phyloP scores from a whole-genome alignment of 2,329 filamentous ascomycete genomes.

The Penicillium sp. region DNA sequence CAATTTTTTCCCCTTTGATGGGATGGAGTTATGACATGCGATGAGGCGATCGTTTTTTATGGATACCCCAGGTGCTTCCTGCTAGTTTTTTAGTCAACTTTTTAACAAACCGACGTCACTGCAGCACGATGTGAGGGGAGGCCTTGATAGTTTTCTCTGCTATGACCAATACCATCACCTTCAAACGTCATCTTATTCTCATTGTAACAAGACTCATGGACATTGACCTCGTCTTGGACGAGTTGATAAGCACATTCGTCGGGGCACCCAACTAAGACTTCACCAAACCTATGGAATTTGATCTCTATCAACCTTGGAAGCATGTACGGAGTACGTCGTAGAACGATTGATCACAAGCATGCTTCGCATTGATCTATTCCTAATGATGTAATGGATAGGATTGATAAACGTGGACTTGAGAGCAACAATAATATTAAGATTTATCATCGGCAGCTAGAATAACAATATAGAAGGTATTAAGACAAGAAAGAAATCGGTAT shows the following conservation, averaged over 20 bases:
- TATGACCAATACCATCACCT: background rate
- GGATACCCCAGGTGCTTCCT: background rate
- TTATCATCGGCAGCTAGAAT: conserved; percentile 13
- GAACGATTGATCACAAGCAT: too few relatives aligned
- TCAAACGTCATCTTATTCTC: background rate
- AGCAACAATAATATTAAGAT: conserved; percentile 11
- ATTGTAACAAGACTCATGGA: too few relatives aligned
- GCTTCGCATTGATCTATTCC: too few relatives aligned
- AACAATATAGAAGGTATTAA: conserved; percentile 16
- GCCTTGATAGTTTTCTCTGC: background rate
- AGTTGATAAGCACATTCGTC: too few relatives aligned
- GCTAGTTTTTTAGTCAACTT: background rate
- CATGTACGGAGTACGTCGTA: too few relatives aligned
- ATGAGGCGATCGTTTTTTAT: background rate
- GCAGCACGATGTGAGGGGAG: background rate
- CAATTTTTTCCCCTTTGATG: background rate
- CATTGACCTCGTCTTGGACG: too few relatives aligned
- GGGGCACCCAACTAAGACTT: too few relatives aligned
- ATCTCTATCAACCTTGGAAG: too few relatives aligned
- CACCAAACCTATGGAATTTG: too few relatives aligned
- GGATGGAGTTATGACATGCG: background rate
- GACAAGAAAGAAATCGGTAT: conserved; percentile 22
- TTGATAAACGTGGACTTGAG: too few relatives aligned
- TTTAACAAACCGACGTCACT: background rate
- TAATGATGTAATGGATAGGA: too few relatives aligned